phyloP scores from a whole-genome alignment of 2,329 filamentous ascomycete species.

The Sarocladiaceae sp. region DNA sequence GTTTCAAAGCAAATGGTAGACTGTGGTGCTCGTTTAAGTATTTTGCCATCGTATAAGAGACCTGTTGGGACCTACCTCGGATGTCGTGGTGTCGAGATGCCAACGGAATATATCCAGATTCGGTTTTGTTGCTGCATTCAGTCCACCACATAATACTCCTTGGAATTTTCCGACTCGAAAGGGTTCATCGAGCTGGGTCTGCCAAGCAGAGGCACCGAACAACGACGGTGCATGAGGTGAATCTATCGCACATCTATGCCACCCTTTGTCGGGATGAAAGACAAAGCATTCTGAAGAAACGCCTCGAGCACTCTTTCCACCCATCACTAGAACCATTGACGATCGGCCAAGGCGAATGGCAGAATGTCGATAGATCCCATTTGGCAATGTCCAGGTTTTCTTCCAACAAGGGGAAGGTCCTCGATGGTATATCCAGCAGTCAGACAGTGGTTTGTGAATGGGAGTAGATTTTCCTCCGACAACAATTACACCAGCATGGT shows the following conservation, averaged over 20 bases:
- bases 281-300: constrained; percentile 51
- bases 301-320: constrained; percentile 51
- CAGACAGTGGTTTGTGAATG: constrained; percentile 61
- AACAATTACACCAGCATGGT: constrained; percentile 55
- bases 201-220: constrained; percentile 40
- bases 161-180: constrained; percentile 28
- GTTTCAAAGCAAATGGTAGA: constrained; percentile 29
- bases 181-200: constrained; percentile 16
- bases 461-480: constrained; percentile 69
- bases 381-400: constrained; percentile 59
- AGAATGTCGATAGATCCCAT: constrained; percentile 72
- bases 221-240: constrained; percentile 30
- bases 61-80: constrained; percentile 27
- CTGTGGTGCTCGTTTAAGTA: no score
- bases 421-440: constrained; percentile 71
- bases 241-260: constrained; percentile 36
- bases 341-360: constrained; percentile 48
- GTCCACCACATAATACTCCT: constrained; percentile 71
- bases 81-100: constrained; percentile 42
- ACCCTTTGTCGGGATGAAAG: constrained; percentile 44
- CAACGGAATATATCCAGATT: constrained; percentile 62
- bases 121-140: constrained; percentile 60
- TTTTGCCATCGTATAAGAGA: no score
- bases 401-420: constrained; percentile 52
- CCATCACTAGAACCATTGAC: constrained; percentile 52